Evolutionary conservation across 1,284 basidiomycete genomes (phyloP), one percentile per base, ranked within the genome.

Genomic region (Sphaerobolus stellatus): DNA sequence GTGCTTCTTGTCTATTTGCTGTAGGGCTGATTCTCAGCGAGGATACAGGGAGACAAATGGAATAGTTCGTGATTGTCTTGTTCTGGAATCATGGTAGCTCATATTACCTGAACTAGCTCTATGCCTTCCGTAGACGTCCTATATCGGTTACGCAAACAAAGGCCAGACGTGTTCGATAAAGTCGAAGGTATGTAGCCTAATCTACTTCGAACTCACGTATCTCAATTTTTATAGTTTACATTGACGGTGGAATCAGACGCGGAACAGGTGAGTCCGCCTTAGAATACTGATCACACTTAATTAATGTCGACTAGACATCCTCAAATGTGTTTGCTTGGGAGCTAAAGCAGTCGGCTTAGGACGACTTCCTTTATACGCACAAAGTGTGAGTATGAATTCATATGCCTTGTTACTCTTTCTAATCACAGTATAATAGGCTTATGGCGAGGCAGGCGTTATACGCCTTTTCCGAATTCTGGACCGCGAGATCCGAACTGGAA

Each of bases 241-340:
- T 96, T 54, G 94, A 98, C 67, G 94, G 94, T 14, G 94, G 94
- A 4, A 77, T 94, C 30, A 77, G 80, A 51, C 80, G 94, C 41
- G 94, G 94, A 22, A 94, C 91, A 59, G 86, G 86, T 84, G 53
- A 34, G 75, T 62, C 5, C 22, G 28, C 11, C 20, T 59, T 16
- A 9, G 36, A 9, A 57, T 38, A 33, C 45, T 27, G 16, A 41
- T n/a, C 16, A 20, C 47, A 20, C 18, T 5, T 38, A 31, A 54
- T 20, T 49, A 2, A 30, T 25, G 16, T 49, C 33, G 8, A n/a
- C n/a, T 57, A 78, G 93, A 95, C 68, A 86, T 96, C 7, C 72
- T 98, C 51, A 98, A 98, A 71, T 93, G 94, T 0, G 71, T 98
- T 2, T 95, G 92, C 61, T 76, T 98, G 25, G 95, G 94, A 34